These are phyloP conservation scores for Ichthyophthirius multifiliis DNA, from an alignment of 169 alveolate species.

Conservation along the genomic window DNA sequence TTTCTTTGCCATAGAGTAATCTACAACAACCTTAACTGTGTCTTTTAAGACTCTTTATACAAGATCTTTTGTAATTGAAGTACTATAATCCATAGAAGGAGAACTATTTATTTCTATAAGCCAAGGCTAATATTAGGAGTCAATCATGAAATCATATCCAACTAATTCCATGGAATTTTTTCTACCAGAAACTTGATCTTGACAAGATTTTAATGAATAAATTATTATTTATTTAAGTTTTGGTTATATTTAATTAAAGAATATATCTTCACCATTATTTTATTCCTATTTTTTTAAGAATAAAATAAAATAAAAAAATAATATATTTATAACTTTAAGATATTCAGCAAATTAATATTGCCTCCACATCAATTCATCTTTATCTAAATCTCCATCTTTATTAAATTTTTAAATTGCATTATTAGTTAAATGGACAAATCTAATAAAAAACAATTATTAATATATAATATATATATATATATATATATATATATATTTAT, in stretches of 20 bases:
- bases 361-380: constrained; percentile 42
- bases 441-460: no score
- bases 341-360: neutral
- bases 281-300: neutral
- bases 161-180: constrained; percentile 74
- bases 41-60: constrained; percentile 69
- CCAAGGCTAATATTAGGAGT: constrained; percentile 74
- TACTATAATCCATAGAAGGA: constrained; percentile 85
- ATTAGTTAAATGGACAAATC: constrained; percentile 53
- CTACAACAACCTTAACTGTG: constrained; percentile 42
- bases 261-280: constrained; percentile 55
- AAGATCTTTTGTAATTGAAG: constrained; percentile 81
- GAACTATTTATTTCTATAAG: constrained; percentile 85
- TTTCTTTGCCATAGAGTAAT: constrained; percentile 26
- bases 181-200: constrained; percentile 61
- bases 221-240: constrained; percentile 62
- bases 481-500: neutral
- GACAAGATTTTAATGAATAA: constrained; percentile 54
- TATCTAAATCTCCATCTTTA: constrained; percentile 43
- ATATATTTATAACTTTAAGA: no score
- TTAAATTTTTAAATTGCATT: constrained; percentile 16
- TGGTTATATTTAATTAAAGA: constrained; percentile 49
- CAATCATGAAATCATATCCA: constrained; percentile 88
- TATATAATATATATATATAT: neutral
- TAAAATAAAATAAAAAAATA: constrained; percentile 13